Percentiles rank a stretch among this genome's conserved stretches.
These are phyloP conservation scores for Aspergillus sp. DNA, from an alignment of 2,329 filamentous ascomycete species.

Conservation along the genomic window DNA sequence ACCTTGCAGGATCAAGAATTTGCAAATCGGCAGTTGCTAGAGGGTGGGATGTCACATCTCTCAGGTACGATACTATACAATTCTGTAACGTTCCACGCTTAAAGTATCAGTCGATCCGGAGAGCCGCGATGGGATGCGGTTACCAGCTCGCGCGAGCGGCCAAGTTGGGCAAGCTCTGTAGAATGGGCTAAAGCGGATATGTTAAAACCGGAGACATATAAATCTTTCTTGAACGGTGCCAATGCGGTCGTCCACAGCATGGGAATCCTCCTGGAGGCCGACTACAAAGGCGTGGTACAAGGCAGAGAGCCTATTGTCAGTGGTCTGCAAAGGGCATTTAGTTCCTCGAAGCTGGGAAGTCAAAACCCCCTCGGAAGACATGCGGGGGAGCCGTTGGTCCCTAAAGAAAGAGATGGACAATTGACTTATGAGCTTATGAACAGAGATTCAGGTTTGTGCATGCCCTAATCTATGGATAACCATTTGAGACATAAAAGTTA, in stretches of 20 bases:
- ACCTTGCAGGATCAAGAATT: constrained; percentile 61
- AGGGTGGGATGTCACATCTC: constrained; percentile 87
- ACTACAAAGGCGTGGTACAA: constrained; percentile 89
- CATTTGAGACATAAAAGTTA: not conserved
- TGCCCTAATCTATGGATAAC: not conserved
- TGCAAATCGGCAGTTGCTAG: constrained; percentile 82
- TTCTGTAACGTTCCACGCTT: constrained; percentile 3
- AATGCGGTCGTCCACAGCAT: constrained; percentile 89
- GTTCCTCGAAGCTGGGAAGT: constrained; percentile 55
- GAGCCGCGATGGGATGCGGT: constrained; percentile 80
- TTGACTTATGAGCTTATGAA: constrained; percentile 98
- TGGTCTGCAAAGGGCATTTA: constrained; percentile 75
- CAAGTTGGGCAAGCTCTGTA: constrained; percentile 76
- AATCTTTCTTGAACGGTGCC: constrained; percentile 67
- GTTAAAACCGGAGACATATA: constrained; percentile 75
- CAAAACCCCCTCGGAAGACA: constrained; percentile 66
- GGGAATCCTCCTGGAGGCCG: constrained; percentile 92
- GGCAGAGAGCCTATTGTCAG: constrained; percentile 77
- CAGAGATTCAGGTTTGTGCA: constrained; percentile 60
- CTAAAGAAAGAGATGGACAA: constrained; percentile 65
- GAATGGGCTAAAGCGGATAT: constrained; percentile 87
- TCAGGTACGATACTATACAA: constrained; percentile 60
- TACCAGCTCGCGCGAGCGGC: constrained; percentile 65
- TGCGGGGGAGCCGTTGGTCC: constrained; percentile 56
- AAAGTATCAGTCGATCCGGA: constrained; percentile 68